Percentiles rank a stretch among this genome's conserved stretches.
These are phyloP conservation scores for Microthlaspi erraticum DNA, from an alignment of 345 rosid genomes.

Conservation along the genomic window DNA sequence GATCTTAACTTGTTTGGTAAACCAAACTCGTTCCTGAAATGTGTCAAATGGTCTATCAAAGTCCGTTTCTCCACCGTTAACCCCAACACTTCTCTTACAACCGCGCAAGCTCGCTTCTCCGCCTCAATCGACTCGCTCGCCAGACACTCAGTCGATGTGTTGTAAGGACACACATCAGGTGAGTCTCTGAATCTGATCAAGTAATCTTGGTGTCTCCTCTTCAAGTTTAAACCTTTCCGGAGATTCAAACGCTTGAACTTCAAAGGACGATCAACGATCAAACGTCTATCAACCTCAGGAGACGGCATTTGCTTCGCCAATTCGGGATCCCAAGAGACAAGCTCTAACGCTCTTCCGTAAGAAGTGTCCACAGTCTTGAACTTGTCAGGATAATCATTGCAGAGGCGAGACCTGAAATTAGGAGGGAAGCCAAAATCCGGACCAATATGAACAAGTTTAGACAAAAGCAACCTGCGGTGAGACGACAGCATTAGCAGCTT, in stretches of 20 bases:
- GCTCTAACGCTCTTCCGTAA: slow-evolving; percentile 87
- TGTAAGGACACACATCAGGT: slow-evolving; percentile 76
- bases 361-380: slow-evolving; percentile 81
- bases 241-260: slow-evolving; percentile 81
- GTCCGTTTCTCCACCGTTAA: slow-evolving; percentile 78
- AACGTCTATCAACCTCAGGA: slow-evolving; percentile 46
- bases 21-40: slow-evolving; percentile 81
- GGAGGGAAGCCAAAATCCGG: slow-evolving; percentile 91
- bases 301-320: slow-evolving; percentile 57
- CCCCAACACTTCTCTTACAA: slow-evolving; percentile 73
- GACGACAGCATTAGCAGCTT: slow-evolving; percentile 90
- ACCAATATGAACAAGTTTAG: slow-evolving; percentile 84
- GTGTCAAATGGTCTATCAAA: slow-evolving; percentile 82
- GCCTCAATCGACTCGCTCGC: slow-evolving; percentile 65
- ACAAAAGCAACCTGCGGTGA: slow-evolving; percentile 67
- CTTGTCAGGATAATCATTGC: slow-evolving; percentile 75
- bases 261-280: slow-evolving; percentile 86
- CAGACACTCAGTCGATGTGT: slow-evolving; percentile 49
- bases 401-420: slow-evolving; percentile 83
- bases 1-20: slow-evolving; percentile 75
- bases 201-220: slow-evolving; percentile 62
- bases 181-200: slow-evolving; percentile 70
- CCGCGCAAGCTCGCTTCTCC: slow-evolving; percentile 82
- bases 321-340: slow-evolving; percentile 71
- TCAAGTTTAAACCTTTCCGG: slow-evolving; percentile 75